Evolutionary conservation across 2,329 filamentous ascomycete genomes (phyloP).

Genomic region (Tricladium varicosporioides): DNA sequence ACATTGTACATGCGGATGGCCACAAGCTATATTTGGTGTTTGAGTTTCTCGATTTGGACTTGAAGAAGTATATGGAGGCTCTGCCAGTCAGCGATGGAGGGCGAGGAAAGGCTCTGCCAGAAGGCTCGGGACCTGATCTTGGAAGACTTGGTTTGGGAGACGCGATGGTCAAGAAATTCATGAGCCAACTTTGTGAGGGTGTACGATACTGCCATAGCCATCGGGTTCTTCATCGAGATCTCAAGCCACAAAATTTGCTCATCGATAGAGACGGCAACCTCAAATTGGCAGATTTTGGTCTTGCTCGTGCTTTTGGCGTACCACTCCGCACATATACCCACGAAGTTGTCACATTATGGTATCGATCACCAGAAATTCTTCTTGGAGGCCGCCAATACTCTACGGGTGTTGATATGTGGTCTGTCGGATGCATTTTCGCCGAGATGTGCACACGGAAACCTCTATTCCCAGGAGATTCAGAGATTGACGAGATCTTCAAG

Average conservation of each 20-base stretch:
- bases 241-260: constrained; percentile 88
- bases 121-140: constrained; percentile 65
- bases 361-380: constrained; percentile 85
- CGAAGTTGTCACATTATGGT: constrained; percentile 94
- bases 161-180: constrained; percentile 88
- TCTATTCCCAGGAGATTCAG: constrained; percentile 86
- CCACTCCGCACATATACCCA: constrained; percentile 90
- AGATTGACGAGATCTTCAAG: constrained; percentile 94
- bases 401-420: constrained; percentile 96
- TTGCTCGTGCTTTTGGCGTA: constrained; percentile 87
- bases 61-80: constrained; percentile 96
- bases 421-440: constrained; percentile 88
- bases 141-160: constrained; percentile 71
- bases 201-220: constrained; percentile 87
- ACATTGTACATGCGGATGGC: constrained; percentile 92
- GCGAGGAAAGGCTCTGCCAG: constrained; percentile 79
- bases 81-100: constrained; percentile 82
- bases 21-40: constrained; percentile 94
- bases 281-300: constrained; percentile 86
- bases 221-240: constrained; percentile 80
- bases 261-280: constrained; percentile 85
- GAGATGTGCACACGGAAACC: constrained; percentile 96
- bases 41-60: constrained; percentile 85
- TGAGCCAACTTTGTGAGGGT: constrained; percentile 82
- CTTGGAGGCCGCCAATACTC: constrained; percentile 90